Evolutionary conservation across 768 basidiomycete genomes (phyloP), one percentile per base, ranked within the genome.

Genomic region (Cubamyces sp.): DNA sequence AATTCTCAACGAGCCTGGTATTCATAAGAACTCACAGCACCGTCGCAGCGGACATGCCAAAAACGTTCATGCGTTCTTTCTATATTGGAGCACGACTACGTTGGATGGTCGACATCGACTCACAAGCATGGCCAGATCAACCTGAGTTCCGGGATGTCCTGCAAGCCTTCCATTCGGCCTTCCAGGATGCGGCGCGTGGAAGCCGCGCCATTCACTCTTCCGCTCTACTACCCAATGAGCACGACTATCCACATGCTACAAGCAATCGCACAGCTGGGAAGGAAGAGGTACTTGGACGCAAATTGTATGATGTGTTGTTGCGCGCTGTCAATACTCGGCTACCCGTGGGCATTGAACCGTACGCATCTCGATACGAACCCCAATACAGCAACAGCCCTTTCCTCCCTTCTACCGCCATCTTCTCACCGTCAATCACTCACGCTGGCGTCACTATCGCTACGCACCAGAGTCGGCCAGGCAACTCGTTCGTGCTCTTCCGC

Each of bases 51-150:
- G 48, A 21, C 6, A 50, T 59, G 25, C 57, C 49, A 1, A 28
- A 21, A 12, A 59, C 49, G 6, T 59, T 51, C 49, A 59, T 59
- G 57, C 40, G 41, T 15, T 40, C 26, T 18, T 59, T 50, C 39
- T 59, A 59, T 23, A 37, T 34, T 12, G 41, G 49, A 5, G 41
- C 57, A 1, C 42, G 52, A 4, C 15, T 52, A 3, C 49, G 57
- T 1, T 50, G 49, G 41, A 18, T 51, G 16, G 45, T 59, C 19
- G 28, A 8, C 2, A 40, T 50, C n/a, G n/a, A n/a, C n/a, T n/a
- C n/a, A 11, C 34, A n/a, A 19, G 7, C 21, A 12, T 59, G 57
- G 57, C 57, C 57, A 8, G 47, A 59, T 18, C 14, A 1, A 1
- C 40, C 15, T 12, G 47, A 23, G 3, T 59, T 26, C 25, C 39